Conservation (phyloP, 495 filamentous ascomycete genomes). For the Penicillium herquei region DNA sequence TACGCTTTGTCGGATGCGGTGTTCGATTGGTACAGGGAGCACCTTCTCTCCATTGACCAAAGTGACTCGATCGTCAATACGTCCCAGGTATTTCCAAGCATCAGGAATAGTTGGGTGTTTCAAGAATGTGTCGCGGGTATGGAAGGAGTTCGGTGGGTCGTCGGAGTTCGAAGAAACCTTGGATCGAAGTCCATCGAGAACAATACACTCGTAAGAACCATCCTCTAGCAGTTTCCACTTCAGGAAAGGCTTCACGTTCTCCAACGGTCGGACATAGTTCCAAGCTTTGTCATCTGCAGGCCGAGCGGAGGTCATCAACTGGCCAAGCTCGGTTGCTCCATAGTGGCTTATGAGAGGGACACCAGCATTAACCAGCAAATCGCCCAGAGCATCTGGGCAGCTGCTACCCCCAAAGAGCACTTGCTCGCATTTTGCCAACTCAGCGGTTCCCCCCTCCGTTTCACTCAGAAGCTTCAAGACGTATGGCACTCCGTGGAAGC, state of each 20-base stretch:
- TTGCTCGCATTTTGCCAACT: not conserved
- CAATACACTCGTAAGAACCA: not conserved
- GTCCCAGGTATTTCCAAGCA: constrained; percentile 56
- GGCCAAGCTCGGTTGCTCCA: not conserved
- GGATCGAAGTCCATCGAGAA: not conserved
- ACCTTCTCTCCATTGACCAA: constrained; percentile 64
- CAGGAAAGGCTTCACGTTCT: not conserved
- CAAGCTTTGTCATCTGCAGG: not conserved
- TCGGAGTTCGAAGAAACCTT: not conserved
- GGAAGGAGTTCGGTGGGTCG: not conserved
- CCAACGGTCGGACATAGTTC: not conserved
- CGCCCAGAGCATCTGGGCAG: not conserved
- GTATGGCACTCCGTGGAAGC: not conserved
- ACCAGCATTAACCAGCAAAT: not conserved
- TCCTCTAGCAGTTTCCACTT: not conserved
- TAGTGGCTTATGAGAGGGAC: not conserved
- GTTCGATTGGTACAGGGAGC: constrained; percentile 58
- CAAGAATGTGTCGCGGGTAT: constrained; percentile 55
- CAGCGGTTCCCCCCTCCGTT: constrained; percentile 8
- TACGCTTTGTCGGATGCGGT: constrained; percentile 24
- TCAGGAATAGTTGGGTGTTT: constrained; percentile 46
- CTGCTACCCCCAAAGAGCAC: not conserved
- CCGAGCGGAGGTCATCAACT: not conserved
- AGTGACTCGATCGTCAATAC: constrained; percentile 57
- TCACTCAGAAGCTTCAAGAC: constrained; percentile 15